phyloP scores from a whole-genome alignment of 192 early-diverging fungal genomes.

The Backusella liffmaniae region DNA sequence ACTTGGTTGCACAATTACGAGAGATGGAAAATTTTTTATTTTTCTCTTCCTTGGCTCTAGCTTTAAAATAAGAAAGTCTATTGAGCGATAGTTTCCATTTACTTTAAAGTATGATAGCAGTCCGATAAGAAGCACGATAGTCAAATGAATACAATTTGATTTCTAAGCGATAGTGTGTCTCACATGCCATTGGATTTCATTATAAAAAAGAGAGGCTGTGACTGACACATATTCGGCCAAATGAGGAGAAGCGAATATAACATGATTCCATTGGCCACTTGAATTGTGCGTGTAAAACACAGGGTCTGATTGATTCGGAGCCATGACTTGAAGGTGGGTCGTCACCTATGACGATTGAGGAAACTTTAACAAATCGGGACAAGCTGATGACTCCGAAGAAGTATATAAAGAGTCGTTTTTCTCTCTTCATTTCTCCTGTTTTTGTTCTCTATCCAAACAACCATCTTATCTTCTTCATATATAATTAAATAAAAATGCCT shows the following conservation, averaged over 20 bases:
- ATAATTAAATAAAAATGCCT: not conserved
- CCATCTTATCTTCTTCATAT: not conserved
- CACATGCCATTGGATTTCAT: not conserved
- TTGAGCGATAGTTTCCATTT: not conserved
- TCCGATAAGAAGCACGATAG: not conserved
- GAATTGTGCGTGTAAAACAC: not conserved
- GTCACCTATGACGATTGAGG: not conserved
- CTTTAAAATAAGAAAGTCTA: not conserved
- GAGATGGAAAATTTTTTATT: not conserved
- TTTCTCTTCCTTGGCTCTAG: not conserved
- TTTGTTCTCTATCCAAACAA: not conserved
- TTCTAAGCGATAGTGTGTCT: not conserved
- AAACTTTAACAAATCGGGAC: conserved; percentile 1
- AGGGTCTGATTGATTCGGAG: conserved; percentile 10
- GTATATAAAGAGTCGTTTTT: not conserved
- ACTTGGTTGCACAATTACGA: not conserved
- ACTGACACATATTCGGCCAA: not conserved
- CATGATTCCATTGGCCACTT: conserved; percentile 2
- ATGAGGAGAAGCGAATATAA: not conserved
- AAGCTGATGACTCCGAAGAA: not conserved
- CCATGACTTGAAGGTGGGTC: not conserved
- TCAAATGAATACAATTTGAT: not conserved
- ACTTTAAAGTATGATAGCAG: not conserved
- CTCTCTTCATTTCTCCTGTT: not conserved
- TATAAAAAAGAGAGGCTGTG: not conserved